Conservation (phyloP, 306 rosid species). For the Ceratonia siliqua region DNA sequence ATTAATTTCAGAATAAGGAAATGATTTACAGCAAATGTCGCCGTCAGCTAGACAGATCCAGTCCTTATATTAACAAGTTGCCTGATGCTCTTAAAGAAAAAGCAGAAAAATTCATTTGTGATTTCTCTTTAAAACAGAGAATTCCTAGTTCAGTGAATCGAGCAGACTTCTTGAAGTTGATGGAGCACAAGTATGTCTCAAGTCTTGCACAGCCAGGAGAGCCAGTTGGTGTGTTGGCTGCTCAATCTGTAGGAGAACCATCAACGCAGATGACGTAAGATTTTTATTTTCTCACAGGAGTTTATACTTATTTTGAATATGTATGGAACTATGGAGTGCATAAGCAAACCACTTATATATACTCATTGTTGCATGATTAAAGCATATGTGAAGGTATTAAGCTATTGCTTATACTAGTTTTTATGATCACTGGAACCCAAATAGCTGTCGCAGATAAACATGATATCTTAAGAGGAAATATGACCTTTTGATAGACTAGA, state of each 20-base stretch:
- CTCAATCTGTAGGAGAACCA: constrained; percentile 95
- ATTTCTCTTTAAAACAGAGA: constrained; percentile 40
- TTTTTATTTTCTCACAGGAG: background rate
- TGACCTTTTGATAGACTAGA: background rate
- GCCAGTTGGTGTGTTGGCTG: constrained; percentile 95
- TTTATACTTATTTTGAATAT: background rate
- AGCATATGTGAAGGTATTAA: background rate
- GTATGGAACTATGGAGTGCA: background rate
- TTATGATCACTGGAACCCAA: constrained; percentile 18
- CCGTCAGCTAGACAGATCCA: constrained; percentile 59
- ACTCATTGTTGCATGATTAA: background rate
- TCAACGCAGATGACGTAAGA: constrained; percentile 97
- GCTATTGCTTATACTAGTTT: background rate
- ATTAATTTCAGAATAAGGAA: constrained; percentile 76
- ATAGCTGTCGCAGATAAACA: constrained; percentile 1
- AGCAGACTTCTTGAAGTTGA: constrained; percentile 63
- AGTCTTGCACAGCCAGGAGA: constrained; percentile 97
- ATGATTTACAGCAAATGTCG: constrained; percentile 55
- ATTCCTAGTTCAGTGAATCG: constrained; percentile 38
- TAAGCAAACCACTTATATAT: background rate
- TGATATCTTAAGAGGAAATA: background rate
- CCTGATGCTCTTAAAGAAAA: constrained; percentile 65
- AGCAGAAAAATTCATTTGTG: constrained; percentile 48
- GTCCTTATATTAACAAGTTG: constrained; percentile 65
- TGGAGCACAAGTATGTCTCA: constrained; percentile 84